A percentile compares a stretch with the other conserved stretches of the same genome.
Conservation (phyloP, 1,139 yeast species). For the Yamadazyma pseudoaaseri region DNA sequence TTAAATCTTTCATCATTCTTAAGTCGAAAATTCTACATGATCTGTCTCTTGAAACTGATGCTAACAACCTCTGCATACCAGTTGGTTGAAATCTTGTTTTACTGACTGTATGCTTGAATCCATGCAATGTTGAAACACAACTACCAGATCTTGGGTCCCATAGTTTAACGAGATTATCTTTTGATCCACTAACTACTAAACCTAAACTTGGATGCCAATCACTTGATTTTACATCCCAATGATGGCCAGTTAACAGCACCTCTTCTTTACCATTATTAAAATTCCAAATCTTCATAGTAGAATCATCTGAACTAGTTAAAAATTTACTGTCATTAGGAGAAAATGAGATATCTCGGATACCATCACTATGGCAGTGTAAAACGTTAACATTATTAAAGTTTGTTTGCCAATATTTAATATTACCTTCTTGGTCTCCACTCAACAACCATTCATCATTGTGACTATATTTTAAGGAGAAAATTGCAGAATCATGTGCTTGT, state of each 20-base stretch:
- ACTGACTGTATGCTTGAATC: conserved; percentile 90
- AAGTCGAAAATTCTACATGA: conserved; percentile 87
- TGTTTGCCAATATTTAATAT: conserved; percentile 95
- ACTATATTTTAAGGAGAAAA: conserved; percentile 75
- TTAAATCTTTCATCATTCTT: conserved; percentile 75
- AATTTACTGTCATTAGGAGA: conserved; percentile 89
- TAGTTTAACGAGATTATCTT: conserved; percentile 85
- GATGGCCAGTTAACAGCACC: conserved; percentile 80
- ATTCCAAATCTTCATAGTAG: conserved; percentile 87
- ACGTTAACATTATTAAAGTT: conserved; percentile 94
- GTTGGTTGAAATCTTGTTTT: conserved; percentile 79
- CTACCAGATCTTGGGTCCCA: conserved; percentile 91
- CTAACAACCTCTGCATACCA: conserved; percentile 66
- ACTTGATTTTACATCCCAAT: conserved; percentile 97
- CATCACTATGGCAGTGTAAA: conserved; percentile 75
- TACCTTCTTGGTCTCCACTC: conserved; percentile 91
- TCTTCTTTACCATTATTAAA: conserved; percentile 90
- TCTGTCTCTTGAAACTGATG: conserved; percentile 85
- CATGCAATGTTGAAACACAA: conserved; percentile 79
- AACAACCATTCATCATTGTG: conserved; percentile 94
- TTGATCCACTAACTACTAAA: conserved; percentile 81
- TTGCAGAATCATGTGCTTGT: conserved; percentile 97
- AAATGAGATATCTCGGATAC: conserved; percentile 83
- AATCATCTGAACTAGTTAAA: conserved; percentile 91
- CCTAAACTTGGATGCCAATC: conserved; percentile 97